Percentiles rank a stretch among this genome's conserved stretches.
phyloP scores from a whole-genome alignment of 192 early-diverging fungal species.

The Coemansia sp. region DNA sequence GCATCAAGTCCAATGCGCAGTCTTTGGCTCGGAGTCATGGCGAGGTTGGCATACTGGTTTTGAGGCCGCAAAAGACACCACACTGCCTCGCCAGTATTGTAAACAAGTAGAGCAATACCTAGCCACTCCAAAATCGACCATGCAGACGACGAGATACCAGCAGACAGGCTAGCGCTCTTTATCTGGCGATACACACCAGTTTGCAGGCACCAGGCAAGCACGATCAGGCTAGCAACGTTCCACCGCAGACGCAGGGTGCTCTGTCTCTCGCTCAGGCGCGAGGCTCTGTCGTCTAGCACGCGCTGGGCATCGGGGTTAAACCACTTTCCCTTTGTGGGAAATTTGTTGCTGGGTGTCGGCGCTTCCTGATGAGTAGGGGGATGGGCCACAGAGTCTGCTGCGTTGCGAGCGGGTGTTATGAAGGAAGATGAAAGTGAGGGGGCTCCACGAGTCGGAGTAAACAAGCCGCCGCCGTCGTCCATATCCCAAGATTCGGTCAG shows the following conservation, averaged over 20 bases:
- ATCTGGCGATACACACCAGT: conserved; percentile 33
- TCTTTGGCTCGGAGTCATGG: conserved; percentile 42
- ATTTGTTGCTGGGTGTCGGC: neutral
- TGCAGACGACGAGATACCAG: conserved; percentile 17
- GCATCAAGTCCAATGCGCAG: conserved; percentile 43
- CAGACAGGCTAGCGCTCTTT: conserved; percentile 11
- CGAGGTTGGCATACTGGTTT: conserved; percentile 25
- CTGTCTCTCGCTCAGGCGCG: conserved; percentile 27
- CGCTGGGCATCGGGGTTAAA: conserved; percentile 42
- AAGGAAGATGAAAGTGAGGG: conserved; percentile 14
- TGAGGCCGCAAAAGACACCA: conserved; percentile 49
- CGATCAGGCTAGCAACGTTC: conserved; percentile 40
- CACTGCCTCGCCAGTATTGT: conserved; percentile 47
- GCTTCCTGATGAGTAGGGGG: neutral
- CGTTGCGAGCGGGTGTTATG: conserved; percentile 14
- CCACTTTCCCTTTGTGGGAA: conserved; percentile 27
- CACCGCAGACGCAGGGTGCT: conserved; percentile 47
- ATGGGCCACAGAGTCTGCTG: neutral
- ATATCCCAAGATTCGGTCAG: conserved; percentile 9
- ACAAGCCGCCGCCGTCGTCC: conserved; percentile 9
- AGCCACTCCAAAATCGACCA: conserved; percentile 31
- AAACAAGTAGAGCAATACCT: conserved; percentile 23
- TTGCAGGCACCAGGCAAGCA: conserved; percentile 28
- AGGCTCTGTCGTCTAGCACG: conserved; percentile 41
- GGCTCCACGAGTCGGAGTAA: conserved; percentile 30